A percentile compares a stretch with the other conserved stretches of the same genome.
Evolutionary conservation across 2,329 filamentous ascomycete genomes (phyloP).

Genomic region (Tricladium varicosporioides): DNA sequence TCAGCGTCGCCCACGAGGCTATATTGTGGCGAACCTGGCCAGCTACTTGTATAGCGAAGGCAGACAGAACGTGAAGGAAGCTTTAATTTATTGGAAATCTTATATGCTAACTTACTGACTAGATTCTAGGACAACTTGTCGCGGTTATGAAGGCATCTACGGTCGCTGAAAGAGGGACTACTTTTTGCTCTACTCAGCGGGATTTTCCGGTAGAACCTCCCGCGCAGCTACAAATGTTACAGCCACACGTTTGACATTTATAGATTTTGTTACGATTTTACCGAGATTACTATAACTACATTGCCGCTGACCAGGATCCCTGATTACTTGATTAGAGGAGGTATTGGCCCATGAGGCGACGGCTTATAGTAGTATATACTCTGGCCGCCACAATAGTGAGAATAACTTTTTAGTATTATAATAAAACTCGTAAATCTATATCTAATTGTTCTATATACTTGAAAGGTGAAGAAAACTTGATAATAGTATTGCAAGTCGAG

Average conservation of each 20-base stretch:
- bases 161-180: too few relatives aligned
- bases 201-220: slow-evolving; percentile 13
- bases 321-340: slow-evolving; percentile 6
- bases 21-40: too few relatives aligned
- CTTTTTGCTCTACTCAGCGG: slow-evolving; percentile 9
- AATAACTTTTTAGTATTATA: slow-evolving; percentile 3
- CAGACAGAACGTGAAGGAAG: slow-evolving; percentile 21
- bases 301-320: not conserved
- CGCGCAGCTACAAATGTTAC: slow-evolving; percentile 4
- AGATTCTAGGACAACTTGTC: too few relatives aligned
- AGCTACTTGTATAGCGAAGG: slow-evolving; percentile 20
- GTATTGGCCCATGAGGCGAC: not conserved
- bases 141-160: too few relatives aligned
- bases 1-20: too few relatives aligned
- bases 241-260: too few relatives aligned
- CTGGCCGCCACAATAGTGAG: not conserved
- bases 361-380: not conserved
- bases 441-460: slow-evolving; percentile 8
- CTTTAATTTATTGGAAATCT: too few relatives aligned
- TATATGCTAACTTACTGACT: too few relatives aligned
- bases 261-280: slow-evolving; percentile 3
- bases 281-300: not conserved
- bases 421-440: slow-evolving; percentile 3
- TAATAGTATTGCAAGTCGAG: slow-evolving; percentile 4
- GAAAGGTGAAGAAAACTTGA: slow-evolving; percentile 6